These are phyloP conservation scores for Suillus americanus DNA, from an alignment of 768 basidiomycete genomes.

Conservation along the genomic window DNA sequence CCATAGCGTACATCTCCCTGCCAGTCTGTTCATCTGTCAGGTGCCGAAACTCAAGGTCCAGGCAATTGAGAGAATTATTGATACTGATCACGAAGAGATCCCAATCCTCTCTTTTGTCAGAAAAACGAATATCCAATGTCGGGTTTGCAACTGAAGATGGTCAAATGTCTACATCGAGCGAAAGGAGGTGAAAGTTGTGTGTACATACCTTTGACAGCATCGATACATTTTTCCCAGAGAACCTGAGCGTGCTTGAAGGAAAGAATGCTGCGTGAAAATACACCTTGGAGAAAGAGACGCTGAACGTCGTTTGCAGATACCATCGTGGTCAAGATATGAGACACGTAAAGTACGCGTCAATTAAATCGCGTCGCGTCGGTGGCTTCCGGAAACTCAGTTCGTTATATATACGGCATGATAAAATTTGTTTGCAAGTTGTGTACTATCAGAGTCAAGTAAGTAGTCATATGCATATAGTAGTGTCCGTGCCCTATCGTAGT, in stretches of 20 bases:
- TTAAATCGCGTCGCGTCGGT: conserved; percentile 24
- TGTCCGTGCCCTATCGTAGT: neutral
- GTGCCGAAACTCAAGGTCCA: conserved; percentile 73
- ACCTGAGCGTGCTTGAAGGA: conserved; percentile 62
- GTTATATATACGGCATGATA: neutral
- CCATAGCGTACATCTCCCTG: conserved; percentile 65
- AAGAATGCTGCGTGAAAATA: conserved; percentile 69
- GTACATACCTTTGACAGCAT: conserved; percentile 61
- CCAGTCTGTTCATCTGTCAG: conserved; percentile 65
- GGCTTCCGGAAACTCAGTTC: neutral
- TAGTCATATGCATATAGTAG: neutral
- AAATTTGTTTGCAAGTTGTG: neutral
- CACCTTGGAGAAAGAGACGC: conserved; percentile 75
- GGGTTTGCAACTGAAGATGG: conserved; percentile 49
- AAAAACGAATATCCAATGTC: conserved; percentile 44
- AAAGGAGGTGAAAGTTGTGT: neutral
- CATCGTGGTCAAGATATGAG: conserved; percentile 29
- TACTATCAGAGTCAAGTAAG: neutral
- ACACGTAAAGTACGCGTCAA: conserved; percentile 13
- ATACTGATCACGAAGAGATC: conserved; percentile 56
- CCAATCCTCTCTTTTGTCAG: conserved; percentile 50
- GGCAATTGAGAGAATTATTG: conserved; percentile 61
- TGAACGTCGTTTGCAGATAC: conserved; percentile 62
- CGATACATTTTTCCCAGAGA: conserved; percentile 67
- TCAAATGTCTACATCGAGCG: conserved; percentile 7